A percentile compares a stretch with the other conserved stretches of the same genome.
Evolutionary conservation across 139 green algal genomes (phyloP).

Genomic region (Limnomonas spitsbergensis): DNA sequence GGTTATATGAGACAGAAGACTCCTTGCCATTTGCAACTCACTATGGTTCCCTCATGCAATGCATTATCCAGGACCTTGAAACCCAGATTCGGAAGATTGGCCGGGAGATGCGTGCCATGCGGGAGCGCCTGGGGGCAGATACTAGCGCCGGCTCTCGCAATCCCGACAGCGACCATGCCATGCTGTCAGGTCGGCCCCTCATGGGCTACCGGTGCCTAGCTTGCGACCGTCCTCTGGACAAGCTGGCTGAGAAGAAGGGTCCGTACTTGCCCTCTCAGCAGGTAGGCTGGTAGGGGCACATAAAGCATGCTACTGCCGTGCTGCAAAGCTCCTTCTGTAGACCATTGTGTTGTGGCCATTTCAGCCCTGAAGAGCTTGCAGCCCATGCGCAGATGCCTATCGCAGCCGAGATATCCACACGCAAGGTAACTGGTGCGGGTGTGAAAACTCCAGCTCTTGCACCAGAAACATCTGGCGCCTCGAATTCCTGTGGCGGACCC

Average conservation of each 20-base stretch:
- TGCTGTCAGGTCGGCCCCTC: conserved; percentile 53
- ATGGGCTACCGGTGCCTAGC: conserved; percentile 51
- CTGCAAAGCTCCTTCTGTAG: too few relatives aligned
- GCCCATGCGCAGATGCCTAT: conserved; percentile 2
- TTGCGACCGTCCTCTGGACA: conserved; percentile 57
- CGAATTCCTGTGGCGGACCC: background rate
- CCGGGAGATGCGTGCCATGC: conserved; percentile 25
- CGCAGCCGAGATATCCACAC: background rate
- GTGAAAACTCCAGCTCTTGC: too few relatives aligned
- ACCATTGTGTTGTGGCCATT: too few relatives aligned
- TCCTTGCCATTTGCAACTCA: too few relatives aligned
- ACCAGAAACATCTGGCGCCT: conserved; percentile 12
- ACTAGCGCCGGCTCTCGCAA: conserved; percentile 1
- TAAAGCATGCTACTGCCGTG: too few relatives aligned
- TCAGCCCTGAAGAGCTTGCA: too few relatives aligned
- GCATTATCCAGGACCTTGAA: conserved; percentile 32
- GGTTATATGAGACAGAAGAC: too few relatives aligned
- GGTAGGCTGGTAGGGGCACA: conserved; percentile 6
- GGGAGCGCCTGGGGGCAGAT: background rate
- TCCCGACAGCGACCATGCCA: conserved; percentile 50
- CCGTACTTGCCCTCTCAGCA: conserved; percentile 47
- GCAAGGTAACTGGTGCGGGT: too few relatives aligned
- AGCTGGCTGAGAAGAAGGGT: conserved; percentile 40
- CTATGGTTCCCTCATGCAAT: too few relatives aligned
- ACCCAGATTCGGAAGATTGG: conserved; percentile 26